Percentiles rank a stretch among this genome's conserved stretches.
These are phyloP conservation scores for Astrephomene gubernaculifera DNA, from an alignment of 139 green algal species.

Conservation along the genomic window DNA sequence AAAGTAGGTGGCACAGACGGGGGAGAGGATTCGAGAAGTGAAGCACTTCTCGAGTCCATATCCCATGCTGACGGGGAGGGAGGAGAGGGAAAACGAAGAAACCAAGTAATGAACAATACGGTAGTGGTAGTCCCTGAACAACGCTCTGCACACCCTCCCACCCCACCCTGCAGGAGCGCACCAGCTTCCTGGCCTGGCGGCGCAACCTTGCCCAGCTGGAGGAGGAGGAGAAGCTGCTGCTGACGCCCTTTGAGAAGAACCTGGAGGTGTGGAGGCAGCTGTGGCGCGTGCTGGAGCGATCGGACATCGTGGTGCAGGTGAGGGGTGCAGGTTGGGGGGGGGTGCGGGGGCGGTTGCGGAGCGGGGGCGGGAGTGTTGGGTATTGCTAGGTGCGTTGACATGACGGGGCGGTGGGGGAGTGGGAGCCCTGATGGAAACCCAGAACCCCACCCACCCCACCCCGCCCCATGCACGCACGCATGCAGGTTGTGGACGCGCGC, in stretches of 20 bases:
- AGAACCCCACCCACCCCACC: not conserved
- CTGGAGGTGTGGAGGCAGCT: constrained; percentile 99
- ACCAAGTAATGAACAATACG: no score
- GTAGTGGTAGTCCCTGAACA: no score
- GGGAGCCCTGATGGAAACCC: not conserved
- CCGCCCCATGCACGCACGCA: not conserved
- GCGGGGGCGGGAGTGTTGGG: not conserved
- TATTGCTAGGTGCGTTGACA: no score
- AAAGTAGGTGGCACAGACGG: no score
- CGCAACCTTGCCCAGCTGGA: constrained; percentile 80
- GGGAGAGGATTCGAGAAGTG: no score
- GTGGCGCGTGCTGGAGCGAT: constrained; percentile 97
- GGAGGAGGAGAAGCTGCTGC: constrained; percentile 86
- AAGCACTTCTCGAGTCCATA: no score
- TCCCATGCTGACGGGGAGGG: no score
- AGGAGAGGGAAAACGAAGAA: no score
- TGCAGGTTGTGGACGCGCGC: constrained; percentile 93
- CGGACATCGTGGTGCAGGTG: constrained; percentile 93
- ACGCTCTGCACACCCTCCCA: no score
- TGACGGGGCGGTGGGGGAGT: not conserved
- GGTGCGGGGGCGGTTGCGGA: not conserved
- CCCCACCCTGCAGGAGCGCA: constrained; percentile 45
- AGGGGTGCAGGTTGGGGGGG: not conserved
- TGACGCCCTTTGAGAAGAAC: constrained; percentile 99
- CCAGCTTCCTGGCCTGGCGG: constrained; percentile 92